Base-by-base conservation (phyloP, 345 rosid species). In the Brassica incana region DNA sequence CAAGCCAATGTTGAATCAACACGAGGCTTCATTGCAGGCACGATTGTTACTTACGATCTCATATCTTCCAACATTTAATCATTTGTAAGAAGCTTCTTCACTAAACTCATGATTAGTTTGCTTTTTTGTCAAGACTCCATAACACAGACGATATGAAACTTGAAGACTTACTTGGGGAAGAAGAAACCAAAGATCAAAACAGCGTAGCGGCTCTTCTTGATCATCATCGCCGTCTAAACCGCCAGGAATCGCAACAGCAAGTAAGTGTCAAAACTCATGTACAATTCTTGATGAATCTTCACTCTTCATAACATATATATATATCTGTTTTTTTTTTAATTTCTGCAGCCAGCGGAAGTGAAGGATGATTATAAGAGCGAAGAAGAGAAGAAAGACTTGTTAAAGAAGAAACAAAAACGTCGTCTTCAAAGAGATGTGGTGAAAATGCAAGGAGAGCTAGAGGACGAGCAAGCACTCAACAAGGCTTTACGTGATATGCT, bases 131-230 rank as follows among this genome's bases (percentile, higher is more conserved):
- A 16, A 3, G 5, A 8, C 10, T 65, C 16, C 30, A 56, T 35
- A 65, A 71, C 0, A 45, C 4, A 2, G 3, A 36, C 23, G 71
- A 85, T 29, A 93, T 90, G 97, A 93, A 88, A 78, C 88, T 93
- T 58, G 97, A 91, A 82, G 98, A 93, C 84, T 85, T 89, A 60
- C 88, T 90, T 69, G 88, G 72, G 87, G 80, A 81, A 81, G 88
- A 89, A 56, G 83, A 71, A 78, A 81, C 64, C 20, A 86, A 83
- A 67, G 86, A 82, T 30, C 81, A 75, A 56, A 68, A 71, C 6
- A 66, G 69, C 48, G 74, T 76, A 9, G 83, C 77, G 0, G 6
- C 80, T 66, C 73, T 71, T 76, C 77, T 71, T 60, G 80, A 76
- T 81, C 80, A 81, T 65, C 77, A 76, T 33, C 80, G 76, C 58